A percentile compares a stretch with the other conserved stretches of the same genome.
Evolutionary conservation across 805 yeast genomes (phyloP).

Genomic region (Pichia deserticola): DNA sequence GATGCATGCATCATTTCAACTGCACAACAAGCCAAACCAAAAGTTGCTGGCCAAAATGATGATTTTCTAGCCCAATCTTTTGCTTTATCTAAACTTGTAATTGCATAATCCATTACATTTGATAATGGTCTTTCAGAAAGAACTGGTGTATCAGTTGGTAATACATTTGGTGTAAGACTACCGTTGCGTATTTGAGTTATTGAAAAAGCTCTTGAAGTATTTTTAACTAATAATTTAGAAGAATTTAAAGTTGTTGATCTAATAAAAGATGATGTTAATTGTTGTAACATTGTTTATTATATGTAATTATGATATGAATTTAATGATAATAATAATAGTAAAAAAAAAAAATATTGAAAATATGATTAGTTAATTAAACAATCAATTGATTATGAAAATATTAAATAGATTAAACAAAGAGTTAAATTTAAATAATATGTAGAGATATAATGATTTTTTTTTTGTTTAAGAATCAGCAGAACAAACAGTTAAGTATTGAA

Average conservation of each 20-base stretch:
- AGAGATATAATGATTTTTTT: too few relatives aligned
- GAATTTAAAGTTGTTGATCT: background rate
- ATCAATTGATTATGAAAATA: too few relatives aligned
- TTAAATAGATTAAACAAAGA: too few relatives aligned
- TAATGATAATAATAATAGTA: too few relatives aligned
- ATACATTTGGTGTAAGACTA: constrained; percentile 34
- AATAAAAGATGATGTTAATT: background rate
- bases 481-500: too few relatives aligned
- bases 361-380: too few relatives aligned
- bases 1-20: constrained; percentile 95
- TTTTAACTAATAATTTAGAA: background rate
- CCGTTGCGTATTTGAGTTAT: constrained; percentile 9
- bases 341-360: too few relatives aligned
- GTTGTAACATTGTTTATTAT: constrained; percentile 2
- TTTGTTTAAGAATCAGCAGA: too few relatives aligned
- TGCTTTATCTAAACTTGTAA: constrained; percentile 72
- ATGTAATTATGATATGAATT: too few relatives aligned
- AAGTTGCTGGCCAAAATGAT: constrained; percentile 89
- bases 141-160: constrained; percentile 66
- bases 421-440: too few relatives aligned
- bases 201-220: constrained; percentile 5
- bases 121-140: constrained; percentile 55
- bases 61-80: constrained; percentile 91
- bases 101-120: constrained; percentile 67
- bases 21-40: constrained; percentile 90